These are phyloP conservation scores for Arctium minus DNA, from an alignment of 129 eudicot species.

Conservation along the genomic window DNA sequence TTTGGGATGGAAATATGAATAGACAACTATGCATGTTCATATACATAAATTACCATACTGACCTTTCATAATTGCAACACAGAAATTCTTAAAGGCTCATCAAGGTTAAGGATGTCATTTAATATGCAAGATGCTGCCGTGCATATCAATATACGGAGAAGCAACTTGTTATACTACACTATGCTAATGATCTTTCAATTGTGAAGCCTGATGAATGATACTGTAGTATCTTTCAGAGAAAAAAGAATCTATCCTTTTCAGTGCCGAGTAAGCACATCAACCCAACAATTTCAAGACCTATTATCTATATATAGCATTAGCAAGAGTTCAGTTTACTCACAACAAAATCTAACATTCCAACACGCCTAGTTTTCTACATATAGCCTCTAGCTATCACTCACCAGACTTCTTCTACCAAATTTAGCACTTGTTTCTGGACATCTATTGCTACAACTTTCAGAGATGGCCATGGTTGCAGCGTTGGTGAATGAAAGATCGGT, in stretches of 20 bases:
- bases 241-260: constrained; percentile 6
- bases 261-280: constrained; percentile 15
- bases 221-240: neutral
- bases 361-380: neutral
- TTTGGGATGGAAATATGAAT: constrained; percentile 13
- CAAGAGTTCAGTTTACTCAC: constrained; percentile 25
- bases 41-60: constrained; percentile 17
- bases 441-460: neutral
- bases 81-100: constrained; percentile 2
- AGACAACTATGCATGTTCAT: constrained; percentile 3
- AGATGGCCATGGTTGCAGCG: constrained; percentile 41
- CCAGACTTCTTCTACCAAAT: constrained; percentile 1
- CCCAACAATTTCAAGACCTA: constrained; percentile 5
- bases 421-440: neutral
- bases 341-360: constrained; percentile 3
- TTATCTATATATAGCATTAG: constrained; percentile 31
- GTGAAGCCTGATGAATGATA: constrained; percentile 15
- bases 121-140: constrained; percentile 9
- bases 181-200: neutral
- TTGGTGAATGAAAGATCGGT: constrained; percentile 50
- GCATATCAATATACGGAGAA: constrained; percentile 26
- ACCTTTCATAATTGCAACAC: constrained; percentile 14
- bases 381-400: constrained; percentile 5
- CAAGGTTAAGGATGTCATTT: constrained; percentile 28
- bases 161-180: constrained; percentile 28